phyloP scores from a whole-genome alignment of 805 yeast species.

The Kazachstania viticola region DNA sequence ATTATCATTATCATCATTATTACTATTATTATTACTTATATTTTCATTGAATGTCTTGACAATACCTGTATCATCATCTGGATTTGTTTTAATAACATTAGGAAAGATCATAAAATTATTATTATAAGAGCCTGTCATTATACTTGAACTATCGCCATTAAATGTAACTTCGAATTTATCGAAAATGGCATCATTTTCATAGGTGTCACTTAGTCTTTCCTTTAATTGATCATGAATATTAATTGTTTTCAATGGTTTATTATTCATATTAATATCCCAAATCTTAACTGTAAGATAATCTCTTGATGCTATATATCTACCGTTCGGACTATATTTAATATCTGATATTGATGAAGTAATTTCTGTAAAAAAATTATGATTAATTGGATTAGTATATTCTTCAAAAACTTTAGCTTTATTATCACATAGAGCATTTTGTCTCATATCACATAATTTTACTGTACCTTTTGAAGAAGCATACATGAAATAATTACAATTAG shows the following conservation, averaged over 20 bases:
- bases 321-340: constrained; percentile 83
- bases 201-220: constrained; percentile 89
- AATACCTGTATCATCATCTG: constrained; percentile 7
- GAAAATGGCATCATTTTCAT: constrained; percentile 96
- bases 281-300: constrained; percentile 95
- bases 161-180: constrained; percentile 96
- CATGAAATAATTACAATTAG: constrained; percentile 85
- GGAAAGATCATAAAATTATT: constrained; percentile 97
- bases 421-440: constrained; percentile 90
- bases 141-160: constrained; percentile 81
- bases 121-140: constrained; percentile 95
- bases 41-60: constrained; percentile 5
- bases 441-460: constrained; percentile 91
- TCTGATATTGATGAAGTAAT: constrained; percentile 91
- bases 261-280: constrained; percentile 98
- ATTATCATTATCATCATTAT: constrained; percentile 2
- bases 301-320: constrained; percentile 89
- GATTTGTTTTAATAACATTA: constrained; percentile 42
- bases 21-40: constrained; percentile 3
- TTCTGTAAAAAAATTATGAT: constrained; percentile 93
- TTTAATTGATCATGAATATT: constrained; percentile 92
- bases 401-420: constrained; percentile 77
- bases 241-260: constrained; percentile 85
- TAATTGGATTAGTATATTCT: constrained; percentile 84
- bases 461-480: constrained; percentile 93